Percentiles rank a stretch among this genome's conserved stretches.
Evolutionary conservation across 768 basidiomycete genomes (phyloP).

Genomic region (Mycena maculata): DNA sequence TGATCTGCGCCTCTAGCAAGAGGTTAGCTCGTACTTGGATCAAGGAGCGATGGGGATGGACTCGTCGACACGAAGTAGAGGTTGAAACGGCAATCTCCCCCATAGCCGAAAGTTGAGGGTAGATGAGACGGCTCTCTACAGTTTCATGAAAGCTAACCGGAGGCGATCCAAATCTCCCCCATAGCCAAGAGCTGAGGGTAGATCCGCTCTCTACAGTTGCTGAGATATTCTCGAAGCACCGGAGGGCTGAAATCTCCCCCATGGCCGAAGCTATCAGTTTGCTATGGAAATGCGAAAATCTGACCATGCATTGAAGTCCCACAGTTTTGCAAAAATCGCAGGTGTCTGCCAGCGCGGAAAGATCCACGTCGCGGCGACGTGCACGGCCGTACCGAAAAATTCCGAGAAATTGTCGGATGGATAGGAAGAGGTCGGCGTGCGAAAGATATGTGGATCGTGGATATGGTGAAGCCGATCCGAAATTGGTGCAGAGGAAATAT

Average conservation of each 20-base stretch:
- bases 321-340: not conserved
- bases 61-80: not conserved
- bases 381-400: not conserved
- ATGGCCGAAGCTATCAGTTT: slow-evolving; percentile 1
- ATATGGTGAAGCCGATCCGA: slow-evolving; percentile 13
- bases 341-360: not conserved
- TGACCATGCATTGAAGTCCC: not conserved
- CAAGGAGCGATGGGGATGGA: not conserved
- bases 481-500: slow-evolving; percentile 8
- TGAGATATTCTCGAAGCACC: not conserved
- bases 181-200: not conserved
- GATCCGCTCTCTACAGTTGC: not conserved
- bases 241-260: not conserved
- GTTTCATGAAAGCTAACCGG: not conserved
- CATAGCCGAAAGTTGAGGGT: slow-evolving; percentile 14
- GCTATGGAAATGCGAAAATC: not conserved
- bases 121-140: not conserved
- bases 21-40: not conserved
- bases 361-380: not conserved
- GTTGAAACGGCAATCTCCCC: not conserved
- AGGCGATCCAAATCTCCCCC: no score
- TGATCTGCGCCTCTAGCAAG: not conserved
- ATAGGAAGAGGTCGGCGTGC: slow-evolving; percentile 2
- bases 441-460: not conserved
- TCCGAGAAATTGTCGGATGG: not conserved